Evolutionary conservation across 2,329 filamentous ascomycete genomes (phyloP), one percentile per base, ranked within the genome.

Genomic region (Diplocarpon mali): DNA sequence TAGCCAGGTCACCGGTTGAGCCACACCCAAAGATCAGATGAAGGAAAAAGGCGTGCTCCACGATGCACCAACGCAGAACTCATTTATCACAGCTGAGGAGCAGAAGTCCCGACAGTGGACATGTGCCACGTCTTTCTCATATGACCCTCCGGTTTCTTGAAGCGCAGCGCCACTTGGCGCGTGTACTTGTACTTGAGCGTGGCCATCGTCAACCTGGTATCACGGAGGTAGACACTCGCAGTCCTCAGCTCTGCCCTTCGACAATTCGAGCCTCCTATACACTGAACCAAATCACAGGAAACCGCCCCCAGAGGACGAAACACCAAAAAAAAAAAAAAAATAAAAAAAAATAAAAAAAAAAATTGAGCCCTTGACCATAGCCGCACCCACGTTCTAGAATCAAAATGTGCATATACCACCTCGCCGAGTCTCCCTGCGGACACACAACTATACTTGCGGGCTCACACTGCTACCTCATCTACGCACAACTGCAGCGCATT

Each of bases 401-500:
- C n/a, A 40, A 9, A 10, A 62, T 62, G 60, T 62, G 60, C 45
- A 51, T 52, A 37, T 62, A 60, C 53, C 56, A 45, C 39, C 46
- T 42, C 38, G 37, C 59, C n/a, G 45, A 53, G 17, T 44, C 42
- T 9, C 53, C 52, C n/a, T 62, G 60, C 28, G 57, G 59, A 3
- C 60, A 62, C 42, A 42, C 44, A 34, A 47, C 41, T 16, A 54
- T 62, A 40, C 44, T 57, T 27, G 56, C 58, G 6, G 57, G 54
- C 11, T 45, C 57, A 6, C 52, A 50, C 45, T 62, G 60, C 44
- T 57, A 59, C 41, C 50, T 49, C 14, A 52, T 62, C 32, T 60
- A 54, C 47, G 45, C 52, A 11, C 59, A 62, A 40, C 52, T 62
- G 2, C 55, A 60, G 47, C 53, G 60, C 11, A 60, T 60, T 45